These are phyloP conservation scores for Paramecium sexaurelia DNA, from an alignment of 73 alveolate genomes.

Conservation along the genomic window DNA sequence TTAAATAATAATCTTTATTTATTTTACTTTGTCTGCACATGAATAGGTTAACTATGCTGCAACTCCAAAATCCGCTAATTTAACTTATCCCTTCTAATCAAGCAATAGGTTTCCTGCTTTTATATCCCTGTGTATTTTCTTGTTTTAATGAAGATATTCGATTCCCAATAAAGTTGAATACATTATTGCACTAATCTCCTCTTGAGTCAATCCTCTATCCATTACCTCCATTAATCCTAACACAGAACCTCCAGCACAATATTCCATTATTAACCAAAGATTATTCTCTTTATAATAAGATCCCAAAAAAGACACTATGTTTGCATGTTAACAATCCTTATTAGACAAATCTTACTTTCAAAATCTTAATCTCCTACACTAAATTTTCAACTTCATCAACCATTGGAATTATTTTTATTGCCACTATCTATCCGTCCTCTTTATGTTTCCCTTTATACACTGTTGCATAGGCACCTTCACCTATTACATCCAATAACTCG, in stretches of 20 bases:
- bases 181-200: constrained; percentile 91
- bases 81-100: constrained; percentile 91
- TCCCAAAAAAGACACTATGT: constrained; percentile 91
- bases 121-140: constrained; percentile 96
- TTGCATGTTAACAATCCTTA: constrained; percentile 87
- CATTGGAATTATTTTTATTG: constrained; percentile 83
- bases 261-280: constrained; percentile 96
- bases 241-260: constrained; percentile 96
- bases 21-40: constrained; percentile 79
- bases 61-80: constrained; percentile 99
- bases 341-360: constrained; percentile 66
- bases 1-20: background rate
- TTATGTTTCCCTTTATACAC: constrained; percentile 79
- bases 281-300: constrained; percentile 89
- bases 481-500: constrained; percentile 45
- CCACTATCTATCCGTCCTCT: constrained; percentile 79
- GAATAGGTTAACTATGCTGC: constrained; percentile 92
- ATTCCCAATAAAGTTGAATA: constrained; percentile 94
- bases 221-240: constrained; percentile 93
- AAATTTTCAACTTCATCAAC: constrained; percentile 72
- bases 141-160: constrained; percentile 92
- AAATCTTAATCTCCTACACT: constrained; percentile 88
- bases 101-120: constrained; percentile 98
- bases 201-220: constrained; percentile 83
- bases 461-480: constrained; percentile 66